Percentiles rank a stretch among this genome's conserved stretches.
Evolutionary conservation across 2,329 filamentous ascomycete species (phyloP).

Genomic region (Chrysosporium queenslandicum): DNA sequence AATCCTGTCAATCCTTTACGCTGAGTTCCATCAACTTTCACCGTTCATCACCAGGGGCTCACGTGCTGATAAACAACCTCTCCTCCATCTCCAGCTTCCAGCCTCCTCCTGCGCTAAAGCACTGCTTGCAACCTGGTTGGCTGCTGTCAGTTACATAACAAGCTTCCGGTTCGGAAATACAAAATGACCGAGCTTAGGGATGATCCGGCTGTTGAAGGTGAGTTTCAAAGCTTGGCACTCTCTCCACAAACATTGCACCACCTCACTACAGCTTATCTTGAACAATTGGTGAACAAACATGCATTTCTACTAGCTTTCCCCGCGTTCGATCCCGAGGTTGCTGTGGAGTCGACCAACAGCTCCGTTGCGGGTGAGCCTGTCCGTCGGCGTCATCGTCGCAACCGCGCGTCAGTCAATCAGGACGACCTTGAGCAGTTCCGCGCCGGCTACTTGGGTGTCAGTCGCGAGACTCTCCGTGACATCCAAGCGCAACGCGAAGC

Average conservation of each 20-base stretch:
- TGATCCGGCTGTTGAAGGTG: neutral
- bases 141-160: neutral
- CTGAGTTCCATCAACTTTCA: neutral
- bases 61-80: neutral
- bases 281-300: neutral
- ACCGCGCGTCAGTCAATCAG: conserved; percentile 14
- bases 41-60: neutral
- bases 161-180: conserved; percentile 8
- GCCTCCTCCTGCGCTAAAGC: no score
- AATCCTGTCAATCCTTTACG: neutral
- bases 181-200: conserved; percentile 4
- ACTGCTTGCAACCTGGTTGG: neutral
- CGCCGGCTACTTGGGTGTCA: conserved; percentile 15
- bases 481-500: conserved; percentile 12
- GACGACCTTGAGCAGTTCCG: conserved; percentile 18
- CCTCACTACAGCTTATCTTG: neutral
- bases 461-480: conserved; percentile 6
- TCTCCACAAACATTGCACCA: neutral
- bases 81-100: no score
- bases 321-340: conserved; percentile 6
- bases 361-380: conserved; percentile 1
- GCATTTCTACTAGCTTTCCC: neutral
- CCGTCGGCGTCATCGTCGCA: conserved; percentile 17
- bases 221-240: neutral
- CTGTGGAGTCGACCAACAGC: conserved; percentile 13